Percentiles rank a stretch among this genome's conserved stretches.
These are phyloP conservation scores for Podospora pseudoanserina DNA, from an alignment of 495 filamentous ascomycete species.

Conservation along the genomic window DNA sequence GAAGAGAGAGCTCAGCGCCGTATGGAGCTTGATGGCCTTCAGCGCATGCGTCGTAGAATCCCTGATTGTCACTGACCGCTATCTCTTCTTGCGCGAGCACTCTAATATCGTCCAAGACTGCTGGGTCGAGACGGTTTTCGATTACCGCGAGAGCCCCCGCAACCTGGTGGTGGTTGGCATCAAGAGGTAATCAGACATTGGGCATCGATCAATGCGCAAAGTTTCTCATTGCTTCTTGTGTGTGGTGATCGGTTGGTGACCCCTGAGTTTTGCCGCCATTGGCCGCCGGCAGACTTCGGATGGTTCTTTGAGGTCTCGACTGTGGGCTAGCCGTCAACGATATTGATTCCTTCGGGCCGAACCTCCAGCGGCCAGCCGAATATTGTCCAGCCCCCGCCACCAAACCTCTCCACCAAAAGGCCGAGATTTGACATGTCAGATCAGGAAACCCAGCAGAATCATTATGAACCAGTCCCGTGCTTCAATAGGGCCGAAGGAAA, in stretches of 20 bases:
- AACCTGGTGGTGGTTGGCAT: conserved; percentile 89
- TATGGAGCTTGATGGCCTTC: conserved; percentile 95
- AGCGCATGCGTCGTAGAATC: conserved; percentile 85
- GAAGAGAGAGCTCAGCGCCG: conserved; percentile 76
- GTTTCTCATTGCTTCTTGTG: neutral
- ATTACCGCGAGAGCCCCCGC: conserved; percentile 80
- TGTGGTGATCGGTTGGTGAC: neutral
- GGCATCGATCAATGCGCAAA: neutral
- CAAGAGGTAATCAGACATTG: conserved; percentile 53
- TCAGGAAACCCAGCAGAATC: neutral
- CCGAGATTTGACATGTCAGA: neutral
- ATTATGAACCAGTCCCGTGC: neutral
- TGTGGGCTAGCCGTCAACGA: neutral
- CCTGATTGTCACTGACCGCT: conserved; percentile 85
- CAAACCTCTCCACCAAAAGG: neutral
- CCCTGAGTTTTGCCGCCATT: neutral
- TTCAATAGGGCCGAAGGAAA: neutral
- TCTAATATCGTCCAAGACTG: conserved; percentile 59
- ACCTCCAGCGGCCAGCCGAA: neutral
- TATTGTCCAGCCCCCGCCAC: neutral
- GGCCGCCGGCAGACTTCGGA: neutral
- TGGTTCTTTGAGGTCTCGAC: neutral
- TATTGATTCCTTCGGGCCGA: neutral
- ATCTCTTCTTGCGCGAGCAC: conserved; percentile 83
- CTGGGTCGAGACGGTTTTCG: conserved; percentile 94